Evolutionary conservation across 768 basidiomycete species (phyloP), one percentile per base, ranked within the genome.

Genomic region (Pleurotus tuber-regium): DNA sequence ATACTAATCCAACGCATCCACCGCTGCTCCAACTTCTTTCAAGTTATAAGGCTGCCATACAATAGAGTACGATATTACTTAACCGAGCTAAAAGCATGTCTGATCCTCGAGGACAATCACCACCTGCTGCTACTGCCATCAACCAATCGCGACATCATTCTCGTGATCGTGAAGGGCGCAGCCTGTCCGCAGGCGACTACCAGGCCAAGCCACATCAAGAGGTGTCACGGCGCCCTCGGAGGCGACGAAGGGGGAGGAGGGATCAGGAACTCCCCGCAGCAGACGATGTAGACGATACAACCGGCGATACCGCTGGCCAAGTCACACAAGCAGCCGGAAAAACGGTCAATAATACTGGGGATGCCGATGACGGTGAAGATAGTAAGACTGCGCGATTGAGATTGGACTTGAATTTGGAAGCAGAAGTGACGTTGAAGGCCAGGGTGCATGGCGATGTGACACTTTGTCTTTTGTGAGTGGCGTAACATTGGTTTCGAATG

Each of bases 401-500:
- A 19, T 19, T 46, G n/a, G 43, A 46, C n/a, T n/a, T 46, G 10
- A 46, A 46, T 26, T 26, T 46, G 9, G 43, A 46, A 12, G 43
- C 29, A 14, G 43, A 46, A 8, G 43, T 46, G 10, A 31, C 43
- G 21, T 29, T 46, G 24, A 46, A 46, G 8, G 43, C 43, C 28
- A 25, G 43, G 29, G 24, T 46, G 16, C 43, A 30, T 18, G 43
- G 43, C n/a, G 43, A 46, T 26, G 16, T 46, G 29, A 46, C 43
- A 18, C 43, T 46, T 4, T 46, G 43, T 46, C 43, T 46, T 26
- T 23, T 26, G 43, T 46, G 16, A 46, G 46, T 33, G 43, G 12
- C n/a, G n/a, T n/a, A n/a, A n/a, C n/a, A n/a, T n/a, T n/a, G n/a
- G n/a, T n/a, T n/a, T n/a, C n/a, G n/a, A n/a, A n/a, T n/a, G n/a